Percentiles rank a stretch among this genome's conserved stretches.
phyloP scores from a whole-genome alignment of 2,329 filamentous ascomycete genomes.

The Ophiocordyceps australis region DNA sequence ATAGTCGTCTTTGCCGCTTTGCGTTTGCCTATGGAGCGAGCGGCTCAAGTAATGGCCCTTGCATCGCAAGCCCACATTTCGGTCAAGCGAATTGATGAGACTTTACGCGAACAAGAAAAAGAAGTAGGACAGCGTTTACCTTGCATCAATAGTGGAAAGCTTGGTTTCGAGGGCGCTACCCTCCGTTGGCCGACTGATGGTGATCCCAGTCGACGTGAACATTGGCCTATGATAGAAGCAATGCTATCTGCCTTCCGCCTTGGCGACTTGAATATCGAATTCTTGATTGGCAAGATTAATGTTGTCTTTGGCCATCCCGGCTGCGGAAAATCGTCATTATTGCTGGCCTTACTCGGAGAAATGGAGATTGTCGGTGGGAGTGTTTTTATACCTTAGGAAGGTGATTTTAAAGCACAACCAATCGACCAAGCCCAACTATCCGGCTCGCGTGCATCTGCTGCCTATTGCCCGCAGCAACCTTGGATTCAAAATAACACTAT shows the following conservation, averaged over 20 bases:
- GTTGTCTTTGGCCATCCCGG: constrained; percentile 54
- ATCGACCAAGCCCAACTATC: too few relatives aligned
- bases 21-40: neutral
- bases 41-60: neutral
- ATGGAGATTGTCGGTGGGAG: constrained; percentile 12
- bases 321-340: constrained; percentile 50
- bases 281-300: constrained; percentile 42
- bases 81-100: neutral
- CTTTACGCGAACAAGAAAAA: neutral
- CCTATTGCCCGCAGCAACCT: constrained; percentile 36
- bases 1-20: neutral
- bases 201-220: too few relatives aligned
- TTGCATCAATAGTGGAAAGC: neutral
- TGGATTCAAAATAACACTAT: constrained; percentile 67
- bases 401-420: constrained; percentile 11
- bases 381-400: neutral
- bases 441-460: too few relatives aligned
- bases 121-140: neutral
- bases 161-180: constrained; percentile 1
- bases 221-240: too few relatives aligned
- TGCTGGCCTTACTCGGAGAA: constrained; percentile 52
- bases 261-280: constrained; percentile 47
- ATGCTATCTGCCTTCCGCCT: constrained; percentile 31
- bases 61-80: neutral
- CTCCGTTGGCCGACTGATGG: too few relatives aligned